A percentile compares a stretch with the other conserved stretches of the same genome.
phyloP scores from a whole-genome alignment of 1,139 yeast genomes.

The Diutina catenulata region DNA sequence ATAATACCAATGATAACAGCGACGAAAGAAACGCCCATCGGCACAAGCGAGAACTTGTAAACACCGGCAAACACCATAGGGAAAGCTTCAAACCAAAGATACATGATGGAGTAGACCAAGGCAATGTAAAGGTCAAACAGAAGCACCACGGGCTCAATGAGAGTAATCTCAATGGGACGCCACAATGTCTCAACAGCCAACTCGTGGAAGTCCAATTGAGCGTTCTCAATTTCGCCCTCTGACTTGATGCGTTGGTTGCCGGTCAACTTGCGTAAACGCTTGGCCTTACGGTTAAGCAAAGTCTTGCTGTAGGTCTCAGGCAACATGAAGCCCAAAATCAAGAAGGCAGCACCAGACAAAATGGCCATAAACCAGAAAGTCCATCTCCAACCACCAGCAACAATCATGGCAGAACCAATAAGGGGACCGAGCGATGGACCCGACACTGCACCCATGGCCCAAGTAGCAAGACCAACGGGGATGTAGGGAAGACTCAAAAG shows the following conservation, averaged over 20 bases:
- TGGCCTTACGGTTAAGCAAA: constrained; percentile 34
- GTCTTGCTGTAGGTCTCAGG: constrained; percentile 42
- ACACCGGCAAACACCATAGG: not conserved
- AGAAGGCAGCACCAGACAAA: constrained; percentile 20
- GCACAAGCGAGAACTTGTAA: not conserved
- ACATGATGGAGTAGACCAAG: not conserved
- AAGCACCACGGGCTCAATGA: not conserved
- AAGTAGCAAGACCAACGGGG: constrained; percentile 20
- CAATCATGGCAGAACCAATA: constrained; percentile 21
- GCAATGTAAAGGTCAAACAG: not conserved
- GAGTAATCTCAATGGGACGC: not conserved
- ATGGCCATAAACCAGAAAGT: constrained; percentile 32
- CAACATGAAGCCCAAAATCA: constrained; percentile 22
- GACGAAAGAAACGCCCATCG: not conserved
- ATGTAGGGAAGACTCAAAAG: constrained; percentile 16
- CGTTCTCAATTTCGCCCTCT: constrained; percentile 28
- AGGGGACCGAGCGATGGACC: constrained; percentile 30
- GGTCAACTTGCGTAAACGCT: constrained; percentile 21
- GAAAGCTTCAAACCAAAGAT: not conserved
- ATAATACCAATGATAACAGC: not conserved
- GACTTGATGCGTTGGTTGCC: constrained; percentile 18
- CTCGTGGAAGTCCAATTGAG: constrained; percentile 16
- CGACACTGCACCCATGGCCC: constrained; percentile 25
- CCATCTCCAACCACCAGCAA: constrained; percentile 12
- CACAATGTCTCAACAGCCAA: constrained; percentile 10